Evolutionary conservation across 148 eudicot species (phyloP).

Genomic region (Camellia japonica): DNA sequence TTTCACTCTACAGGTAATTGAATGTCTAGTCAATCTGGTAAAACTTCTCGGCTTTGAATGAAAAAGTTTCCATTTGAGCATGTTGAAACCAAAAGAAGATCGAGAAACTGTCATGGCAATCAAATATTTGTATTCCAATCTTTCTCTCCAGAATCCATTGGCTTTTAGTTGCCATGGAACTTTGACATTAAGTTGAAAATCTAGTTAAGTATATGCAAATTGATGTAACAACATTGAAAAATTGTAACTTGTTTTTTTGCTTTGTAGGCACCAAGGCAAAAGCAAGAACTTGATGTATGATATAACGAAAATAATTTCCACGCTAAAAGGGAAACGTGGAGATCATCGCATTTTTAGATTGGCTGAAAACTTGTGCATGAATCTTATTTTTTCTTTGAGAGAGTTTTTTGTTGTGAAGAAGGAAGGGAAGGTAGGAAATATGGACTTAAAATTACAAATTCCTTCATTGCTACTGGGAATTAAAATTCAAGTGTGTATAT

Average conservation of each 20-base stretch:
- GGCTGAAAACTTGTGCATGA: constrained; percentile 97
- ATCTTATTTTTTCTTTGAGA: constrained; percentile 73
- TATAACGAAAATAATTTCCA: constrained; percentile 78
- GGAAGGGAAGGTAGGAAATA: constrained; percentile 76
- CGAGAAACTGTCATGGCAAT: neutral
- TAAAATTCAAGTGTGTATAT: neutral
- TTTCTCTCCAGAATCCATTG: constrained; percentile 1
- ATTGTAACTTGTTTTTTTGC: constrained; percentile 12
- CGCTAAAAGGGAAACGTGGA: constrained; percentile 86
- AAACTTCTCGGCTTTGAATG: neutral
- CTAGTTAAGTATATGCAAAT: neutral
- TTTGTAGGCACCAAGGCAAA: constrained; percentile 86
- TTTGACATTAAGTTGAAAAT: neutral
- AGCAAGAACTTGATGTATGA: constrained; percentile 91
- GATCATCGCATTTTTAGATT: constrained; percentile 92
- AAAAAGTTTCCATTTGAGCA: constrained; percentile 2
- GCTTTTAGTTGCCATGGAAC: neutral
- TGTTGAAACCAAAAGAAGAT: neutral
- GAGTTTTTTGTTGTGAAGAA: constrained; percentile 84
- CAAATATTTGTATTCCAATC: neutral
- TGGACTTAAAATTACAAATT: constrained; percentile 4
- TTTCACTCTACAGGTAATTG: constrained; percentile 90
- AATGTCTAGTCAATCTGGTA: neutral
- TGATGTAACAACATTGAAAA: neutral
- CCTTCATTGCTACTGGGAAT: neutral